Evolutionary conservation across 2,329 filamentous ascomycete species (phyloP), one percentile per base, ranked within the genome.

Genomic region (Penicillium aurantiogriseum): DNA sequence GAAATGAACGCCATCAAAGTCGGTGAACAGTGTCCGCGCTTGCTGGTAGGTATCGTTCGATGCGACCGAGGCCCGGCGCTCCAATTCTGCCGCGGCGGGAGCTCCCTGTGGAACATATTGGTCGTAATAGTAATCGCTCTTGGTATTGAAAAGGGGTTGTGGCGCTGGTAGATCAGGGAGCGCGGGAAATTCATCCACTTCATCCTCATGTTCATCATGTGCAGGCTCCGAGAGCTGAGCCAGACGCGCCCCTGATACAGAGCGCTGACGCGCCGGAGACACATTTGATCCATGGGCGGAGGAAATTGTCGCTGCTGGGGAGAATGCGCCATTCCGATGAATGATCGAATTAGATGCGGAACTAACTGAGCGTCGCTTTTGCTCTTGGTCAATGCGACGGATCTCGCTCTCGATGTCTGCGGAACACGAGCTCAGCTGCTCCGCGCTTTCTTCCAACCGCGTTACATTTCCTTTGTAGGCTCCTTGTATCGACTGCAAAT

Each of bases 1-100:
- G 60, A 73, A 79, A 65, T 81, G 79, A 8, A 81, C 79, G 40
- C 79, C 79, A 67, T 81, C 79, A 53, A 81, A 81, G 61, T 81
- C 79, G 7, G 69, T 74, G 64, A 81, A 81, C 17, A 80, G 60
- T 25, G 69, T 67, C 27, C 66, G 70, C 9, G 76, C 75, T 63
- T 81, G 78, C 44, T 74, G 77, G 57, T 76, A 78, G 29, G 79
- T 80, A 63, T 80, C 79, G 25, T 66, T 72, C 6, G 79, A 81
- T 5, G 72, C 76, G 29, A 76, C 73, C 17, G 75, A 74, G 2
- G 66, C 57, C 15, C 76, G 75, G 17, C 77, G 69, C 45, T 72
- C 70, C 15, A 67, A 48, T 29, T 66, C 63, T 13, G 39, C 10
- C 25, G 61, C 60, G 2, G 49, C 42, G 27, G 38, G 38, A n/a